Percentiles rank a stretch among this genome's conserved stretches.
These are phyloP conservation scores for Choiromyces venosus DNA, from an alignment of 495 filamentous ascomycete species.

Conservation along the genomic window DNA sequence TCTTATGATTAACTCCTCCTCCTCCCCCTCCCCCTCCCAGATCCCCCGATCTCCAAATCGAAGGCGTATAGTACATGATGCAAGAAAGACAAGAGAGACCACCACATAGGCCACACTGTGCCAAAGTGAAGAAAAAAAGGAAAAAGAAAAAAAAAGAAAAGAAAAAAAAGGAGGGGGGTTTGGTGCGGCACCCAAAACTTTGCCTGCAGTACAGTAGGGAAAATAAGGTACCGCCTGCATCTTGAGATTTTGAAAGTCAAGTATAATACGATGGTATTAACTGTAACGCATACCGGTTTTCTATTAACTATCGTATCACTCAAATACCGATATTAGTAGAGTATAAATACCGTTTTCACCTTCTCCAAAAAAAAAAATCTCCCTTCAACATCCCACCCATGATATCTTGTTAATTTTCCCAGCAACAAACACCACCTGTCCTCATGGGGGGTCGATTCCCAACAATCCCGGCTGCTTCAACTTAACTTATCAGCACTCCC, in stretches of 20 bases:
- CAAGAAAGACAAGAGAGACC: not conserved
- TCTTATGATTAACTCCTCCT: not conserved
- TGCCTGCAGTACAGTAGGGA: not conserved
- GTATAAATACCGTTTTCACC: not conserved
- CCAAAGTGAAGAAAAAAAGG: not conserved
- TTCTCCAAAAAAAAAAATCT: not conserved
- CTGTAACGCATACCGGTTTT: not conserved
- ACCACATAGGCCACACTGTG: not conserved
- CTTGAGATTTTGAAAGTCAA: not conserved
- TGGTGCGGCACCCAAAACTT: constrained; percentile 29
- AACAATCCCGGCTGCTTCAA: not conserved
- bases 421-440: not conserved
- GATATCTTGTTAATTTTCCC: no score
- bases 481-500: not conserved
- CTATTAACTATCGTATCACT: not conserved
- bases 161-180: constrained; percentile 31
- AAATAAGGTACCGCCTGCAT: not conserved
- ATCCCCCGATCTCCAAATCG: constrained; percentile 1
- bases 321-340: not conserved
- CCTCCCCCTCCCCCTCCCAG: not conserved
- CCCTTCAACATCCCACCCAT: not conserved
- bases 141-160: constrained; percentile 18
- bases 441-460: not conserved
- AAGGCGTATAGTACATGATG: not conserved
- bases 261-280: not conserved